Evolutionary conservation across 2,329 filamentous ascomycete species (phyloP).

Genomic region (Arthrinium phaeospermum): DNA sequence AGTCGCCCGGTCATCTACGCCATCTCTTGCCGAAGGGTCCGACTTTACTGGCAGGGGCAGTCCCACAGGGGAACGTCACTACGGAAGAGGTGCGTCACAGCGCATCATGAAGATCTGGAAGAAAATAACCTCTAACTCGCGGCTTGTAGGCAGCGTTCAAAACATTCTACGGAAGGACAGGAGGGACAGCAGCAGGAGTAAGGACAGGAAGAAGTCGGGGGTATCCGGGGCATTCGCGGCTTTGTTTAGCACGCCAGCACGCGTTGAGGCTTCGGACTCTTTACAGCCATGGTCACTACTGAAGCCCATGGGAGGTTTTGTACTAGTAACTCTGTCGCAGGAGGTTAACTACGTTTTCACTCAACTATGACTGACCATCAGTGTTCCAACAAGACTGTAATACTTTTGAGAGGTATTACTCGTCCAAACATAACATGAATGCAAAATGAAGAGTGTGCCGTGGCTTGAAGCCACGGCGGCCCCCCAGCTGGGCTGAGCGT

Average conservation of each 20-base stretch:
- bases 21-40: conserved; percentile 41
- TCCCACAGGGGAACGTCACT: conserved; percentile 49
- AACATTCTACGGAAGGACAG: conserved; percentile 55
- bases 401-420: background rate
- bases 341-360: background rate
- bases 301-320: background rate
- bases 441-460: background rate
- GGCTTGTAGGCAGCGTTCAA: conserved; percentile 50
- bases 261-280: background rate
- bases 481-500: background rate
- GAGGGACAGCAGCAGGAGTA: conserved; percentile 48
- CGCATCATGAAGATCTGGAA: conserved; percentile 10
- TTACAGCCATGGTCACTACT: background rate
- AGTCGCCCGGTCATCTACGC: conserved; percentile 44
- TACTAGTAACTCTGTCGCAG: background rate
- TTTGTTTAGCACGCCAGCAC: conserved; percentile 27
- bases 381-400: background rate
- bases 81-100: conserved; percentile 50
- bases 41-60: conserved; percentile 34
- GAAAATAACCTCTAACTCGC: conserved; percentile 26
- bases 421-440: background rate
- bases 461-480: background rate
- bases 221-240: conserved; percentile 46
- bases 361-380: background rate
- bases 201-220: conserved; percentile 46